Base-by-base conservation (phyloP, 768 basidiomycete genomes). In the Porpolomopsis calyptriformis region DNA sequence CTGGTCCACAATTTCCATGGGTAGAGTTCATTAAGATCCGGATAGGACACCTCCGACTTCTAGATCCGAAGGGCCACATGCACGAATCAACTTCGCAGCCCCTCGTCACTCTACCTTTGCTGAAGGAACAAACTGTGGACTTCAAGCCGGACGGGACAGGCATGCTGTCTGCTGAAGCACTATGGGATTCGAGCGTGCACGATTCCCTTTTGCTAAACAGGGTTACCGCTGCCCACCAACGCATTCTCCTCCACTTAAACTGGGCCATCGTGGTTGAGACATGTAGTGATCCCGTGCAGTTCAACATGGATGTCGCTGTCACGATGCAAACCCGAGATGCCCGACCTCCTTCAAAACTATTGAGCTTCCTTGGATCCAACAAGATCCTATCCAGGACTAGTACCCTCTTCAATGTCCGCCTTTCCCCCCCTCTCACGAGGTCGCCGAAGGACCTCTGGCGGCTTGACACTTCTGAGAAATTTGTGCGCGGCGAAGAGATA, bases 151-250 rank as follows among this genome's bases (percentile, higher is more conserved):
- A 97, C 62, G 93, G 94, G 2, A 87, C 85, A 6, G 82, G 87
- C 9, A 60, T 62, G 5, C 61, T 97, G 37, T 65, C 72, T 18
- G 81, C 79, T 7, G 76, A 80, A 45, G 83, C 83, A 1, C 69
- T 86, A 4, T 98, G 94, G 93, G 96, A 99, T 64, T 90, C 89
- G 1, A 90, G 91, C 47, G 66, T 88, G 10, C 96, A 97, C 60
- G 80, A 89, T 53, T 91, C 89, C 10, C 60, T 78, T 12, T 66
- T 93, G 36, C 72, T 99, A 50, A 94, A 99, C 60, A 77, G 82
- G 22, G 82, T 91, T 31, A 94, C 92, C 2, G 71, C 77, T 2
- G 58, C 77, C 3, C 78, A 80, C 38, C 88, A 93, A 53, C 80
- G 87, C 29, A 70, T 96, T 8, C 67, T 96, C 25, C 59, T 97